Evolutionary conservation across 176 grass and related monocot genomes (phyloP).

Genomic region (Bonia amplexicaulis): DNA sequence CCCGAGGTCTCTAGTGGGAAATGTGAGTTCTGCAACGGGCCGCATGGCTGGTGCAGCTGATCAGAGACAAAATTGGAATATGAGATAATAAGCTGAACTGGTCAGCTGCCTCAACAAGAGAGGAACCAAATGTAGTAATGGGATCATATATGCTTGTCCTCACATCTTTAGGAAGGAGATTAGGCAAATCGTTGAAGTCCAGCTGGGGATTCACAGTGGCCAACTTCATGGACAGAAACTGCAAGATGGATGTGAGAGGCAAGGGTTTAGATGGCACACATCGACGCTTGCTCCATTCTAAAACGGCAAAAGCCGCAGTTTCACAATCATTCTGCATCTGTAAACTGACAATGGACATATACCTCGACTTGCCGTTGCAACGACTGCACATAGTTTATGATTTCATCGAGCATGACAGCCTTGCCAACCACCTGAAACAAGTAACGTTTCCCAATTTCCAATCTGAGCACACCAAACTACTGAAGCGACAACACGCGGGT

Average conservation of each 20-base stretch:
- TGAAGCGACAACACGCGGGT: slow-evolving; percentile 6
- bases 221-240: slow-evolving; percentile 99
- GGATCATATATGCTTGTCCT: slow-evolving; percentile 40
- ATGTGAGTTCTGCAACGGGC: slow-evolving; percentile 45
- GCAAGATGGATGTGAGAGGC: slow-evolving; percentile 35
- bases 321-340: slow-evolving; percentile 22
- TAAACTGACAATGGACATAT: slow-evolving; percentile 22
- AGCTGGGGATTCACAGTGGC: slow-evolving; percentile 93
- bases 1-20: slow-evolving; percentile 79
- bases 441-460: slow-evolving; percentile 42
- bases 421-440: slow-evolving; percentile 89
- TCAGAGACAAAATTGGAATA: slow-evolving; percentile 24
- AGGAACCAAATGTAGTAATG: slow-evolving; percentile 19
- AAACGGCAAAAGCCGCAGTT: slow-evolving; percentile 23
- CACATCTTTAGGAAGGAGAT: slow-evolving; percentile 86
- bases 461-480: slow-evolving; percentile 28
- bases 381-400: slow-evolving; percentile 99
- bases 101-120: neutral
- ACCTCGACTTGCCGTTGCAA: slow-evolving; percentile 99
- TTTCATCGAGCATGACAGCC: slow-evolving; percentile 99
- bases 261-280: slow-evolving; percentile 30
- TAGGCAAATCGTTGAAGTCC: slow-evolving; percentile 93
- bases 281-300: neutral
- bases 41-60: slow-evolving; percentile 75
- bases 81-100: neutral